phyloP scores from a whole-genome alignment of 768 basidiomycete species.

The Paxillus involutus region DNA sequence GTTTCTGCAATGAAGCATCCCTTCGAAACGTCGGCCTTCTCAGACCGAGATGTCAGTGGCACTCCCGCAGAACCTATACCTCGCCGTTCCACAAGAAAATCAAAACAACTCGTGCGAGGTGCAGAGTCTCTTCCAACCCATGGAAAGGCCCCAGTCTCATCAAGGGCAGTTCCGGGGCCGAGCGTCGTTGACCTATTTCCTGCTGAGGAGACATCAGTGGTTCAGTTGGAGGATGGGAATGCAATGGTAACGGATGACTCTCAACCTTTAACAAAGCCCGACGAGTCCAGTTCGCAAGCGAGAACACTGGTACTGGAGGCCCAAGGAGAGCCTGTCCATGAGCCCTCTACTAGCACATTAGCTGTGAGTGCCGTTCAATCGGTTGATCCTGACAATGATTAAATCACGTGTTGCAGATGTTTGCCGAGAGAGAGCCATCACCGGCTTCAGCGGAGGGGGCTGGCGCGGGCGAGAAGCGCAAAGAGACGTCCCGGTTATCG shows the following conservation, averaged over 20 bases:
- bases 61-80: neutral
- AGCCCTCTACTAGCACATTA: neutral
- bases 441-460: neutral
- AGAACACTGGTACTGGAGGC: neutral
- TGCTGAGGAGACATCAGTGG: neutral
- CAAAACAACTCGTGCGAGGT: slow-evolving; percentile 3
- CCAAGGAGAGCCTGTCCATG: neutral
- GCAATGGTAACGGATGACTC: neutral
- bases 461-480: slow-evolving; percentile 14
- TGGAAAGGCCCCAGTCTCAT: neutral
- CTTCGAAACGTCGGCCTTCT: too few species aligned
- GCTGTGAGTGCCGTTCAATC: neutral
- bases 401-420: neutral
- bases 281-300: neutral
- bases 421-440: neutral
- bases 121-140: too few species aligned
- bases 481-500: neutral
- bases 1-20: neutral
- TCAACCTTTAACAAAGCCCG: neutral
- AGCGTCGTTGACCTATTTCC: neutral
- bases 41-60: neutral
- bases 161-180: too few species aligned
- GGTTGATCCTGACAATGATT: neutral
- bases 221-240: neutral
- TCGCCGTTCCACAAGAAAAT: neutral